Evolutionary conservation across 1,284 basidiomycete genomes (phyloP), one percentile per base, ranked within the genome.

Genomic region (Dichomitus squalens): DNA sequence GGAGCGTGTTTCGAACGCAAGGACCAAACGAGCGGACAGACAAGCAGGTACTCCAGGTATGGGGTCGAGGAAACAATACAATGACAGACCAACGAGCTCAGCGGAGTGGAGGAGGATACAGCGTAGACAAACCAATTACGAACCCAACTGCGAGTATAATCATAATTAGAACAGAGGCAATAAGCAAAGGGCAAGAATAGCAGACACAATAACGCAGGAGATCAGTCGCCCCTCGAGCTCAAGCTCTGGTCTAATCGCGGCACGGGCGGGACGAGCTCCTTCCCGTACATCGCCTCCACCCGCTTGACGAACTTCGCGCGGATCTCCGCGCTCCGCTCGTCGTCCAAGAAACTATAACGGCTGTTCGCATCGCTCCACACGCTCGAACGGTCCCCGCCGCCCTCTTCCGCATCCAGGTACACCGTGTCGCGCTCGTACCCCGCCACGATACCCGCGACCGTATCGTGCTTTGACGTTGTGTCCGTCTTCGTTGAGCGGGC

Each of bases 281-380:
- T 64, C 51, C 76, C 75, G 66, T 80, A 78, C 79, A 86, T 80
- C 52, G 71, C 76, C 64, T 80, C 81, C 16, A 86, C 80, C 21
- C 79, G 70, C 60, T 73, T 64, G 46, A 86, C 70, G 60, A 87
- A 79, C 63, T 77, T 70, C 41, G 78, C 75, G 52, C 84, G 72
- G 54, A 78, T 74, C 58, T 73, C 69, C 57, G 76, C 79, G 65
- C 82, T 85, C 65, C 75, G 76, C 48, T 83, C 79, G 21, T 72
- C 68, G 60, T 86, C 83, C 62, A 86, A 59, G 58, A 86, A 75
- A 64, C 83, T 84, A 40, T 70, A 71, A 7, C 80, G 79, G 58
- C 78, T 80, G 49, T 79, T 78, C 29, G 76, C 63, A 34, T 61
- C 65, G 56, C 69, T 75, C 70, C 79, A 82, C 58, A 75, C 74